Base-by-base conservation (phyloP, 2,329 filamentous ascomycete species). In the Ophiosphaerella herpotricha region DNA sequence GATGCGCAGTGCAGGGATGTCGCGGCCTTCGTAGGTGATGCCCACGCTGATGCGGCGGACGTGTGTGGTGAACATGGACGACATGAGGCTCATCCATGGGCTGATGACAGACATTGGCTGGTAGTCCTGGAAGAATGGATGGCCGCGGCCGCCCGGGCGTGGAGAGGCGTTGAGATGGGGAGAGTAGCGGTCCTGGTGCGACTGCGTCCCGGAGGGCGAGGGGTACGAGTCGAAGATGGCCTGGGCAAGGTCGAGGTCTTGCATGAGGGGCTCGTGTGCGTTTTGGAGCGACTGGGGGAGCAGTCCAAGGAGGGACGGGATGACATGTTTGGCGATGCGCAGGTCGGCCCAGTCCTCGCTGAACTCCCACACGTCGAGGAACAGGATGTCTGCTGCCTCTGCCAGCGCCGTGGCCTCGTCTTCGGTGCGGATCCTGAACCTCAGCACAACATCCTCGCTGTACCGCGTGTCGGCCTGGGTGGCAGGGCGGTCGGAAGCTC, bases 351-450 rank as follows among this genome's bases (percentile, higher is more conserved):
- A 94, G 52, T 90, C 83, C 14, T 85, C 79, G 5, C 87, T 89
- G 60, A 89, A 91, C 18, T 90, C 87, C 94, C 94, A 99, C 1
- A 97, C 83, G 68, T 99, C 94, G 36, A 97, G 79, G 62, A 94
- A 88, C 21, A 97, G 81, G 14, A 85, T 84, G 53, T 88, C 82
- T 1, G 86, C 81, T 3, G 90, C 91, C 48, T 88, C 82, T n/a
- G 86, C 82, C 48, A 96, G 77, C 1, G 87, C 87, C 31, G 77
- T 74, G 50, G 89, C 86, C 66, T 96, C 89, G 16, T 85, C 80
- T 3, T 80, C 73, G 23, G 82, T 85, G 54, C 82, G 86, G 47
- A 97, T 77, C 65, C 88, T 90, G 80, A 97, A 97, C 34, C 94
- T 86, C 55, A 97, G 77, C 13, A 99, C 91, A n/a, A 96, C 81